Base-by-base conservation (phyloP, 169 alveolate species). In the Toxoplasma gondii region DNA sequence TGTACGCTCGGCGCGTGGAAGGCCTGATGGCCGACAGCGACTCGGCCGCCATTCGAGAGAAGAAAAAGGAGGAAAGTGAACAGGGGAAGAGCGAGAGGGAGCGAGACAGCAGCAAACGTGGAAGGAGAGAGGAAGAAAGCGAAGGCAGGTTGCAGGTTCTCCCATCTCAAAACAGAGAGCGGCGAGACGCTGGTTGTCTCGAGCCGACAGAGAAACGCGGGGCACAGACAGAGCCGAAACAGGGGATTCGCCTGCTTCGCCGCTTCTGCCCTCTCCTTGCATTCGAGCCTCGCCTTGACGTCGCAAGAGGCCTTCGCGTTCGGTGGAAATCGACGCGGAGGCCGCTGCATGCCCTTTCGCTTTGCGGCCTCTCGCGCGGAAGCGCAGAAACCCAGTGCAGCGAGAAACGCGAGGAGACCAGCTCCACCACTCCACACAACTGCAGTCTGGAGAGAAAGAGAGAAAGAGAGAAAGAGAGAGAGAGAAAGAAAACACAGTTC, bases 11-110 rank as follows among this genome's bases (percentile, higher is more conserved):
- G 86, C 29, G 27, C 9, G 45, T 78, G 86, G 86, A 17, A 78
- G 43, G 86, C 86, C 27, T 78, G 86, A 78, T 78, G 86, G 19
- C 86, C 86, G 29, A 78, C 45, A 9, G 86, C 86, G 7, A 78
- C 45, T 7, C 43, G 39, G 27, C 86, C 86, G 49, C 86, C 86
- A 27, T 78, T 78, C 5, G 29, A 78, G 24, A 78, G 45, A 27
- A 78, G 29, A n/a, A 78, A 78, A n/a, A 78, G 44, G n/a, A n/a
- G 10, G n/a, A 78, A 78, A 31, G 45, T 17, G 45, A 78, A 0
- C 9, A 78, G 49, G 22, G 86, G 86, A 31, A n/a, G 44, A 19
- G 45, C 49, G 27, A 78, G 86, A 78, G 86, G 86, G 45, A 78
- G 86, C 12, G 45, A 29, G 86, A 78, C 39, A n/a, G 1, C 39